phyloP scores from a whole-genome alignment of 148 eudicot genomes.

The Amaranthus hypochondriacus region DNA sequence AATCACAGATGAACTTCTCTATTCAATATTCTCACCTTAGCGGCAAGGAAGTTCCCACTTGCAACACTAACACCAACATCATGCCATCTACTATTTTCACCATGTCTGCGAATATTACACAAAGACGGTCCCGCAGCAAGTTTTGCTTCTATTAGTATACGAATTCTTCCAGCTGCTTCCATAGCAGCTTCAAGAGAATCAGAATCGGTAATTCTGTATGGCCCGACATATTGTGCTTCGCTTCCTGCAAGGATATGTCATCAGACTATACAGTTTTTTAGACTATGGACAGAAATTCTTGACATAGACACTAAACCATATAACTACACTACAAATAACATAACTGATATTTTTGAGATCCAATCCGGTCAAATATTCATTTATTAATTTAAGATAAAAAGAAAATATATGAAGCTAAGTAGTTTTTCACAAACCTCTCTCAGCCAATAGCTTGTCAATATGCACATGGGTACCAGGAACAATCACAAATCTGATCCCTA shows the following conservation, averaged over 20 bases:
- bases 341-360: too few relatives aligned
- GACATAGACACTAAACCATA: neutral
- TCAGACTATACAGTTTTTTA: constrained; percentile 1
- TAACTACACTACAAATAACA: neutral
- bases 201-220: constrained; percentile 78
- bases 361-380: too few relatives aligned
- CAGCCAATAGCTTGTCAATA: constrained; percentile 75
- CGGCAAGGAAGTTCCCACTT: constrained; percentile 92
- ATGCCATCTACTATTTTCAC: constrained; percentile 80
- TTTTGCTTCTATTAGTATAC: constrained; percentile 79
- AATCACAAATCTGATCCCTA: constrained; percentile 85
- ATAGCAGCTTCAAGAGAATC: constrained; percentile 83
- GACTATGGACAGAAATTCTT: neutral
- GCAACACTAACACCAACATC: constrained; percentile 93
- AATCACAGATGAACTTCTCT: neutral
- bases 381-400: too few relatives aligned
- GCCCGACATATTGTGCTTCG: constrained; percentile 70
- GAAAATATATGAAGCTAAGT: neutral
- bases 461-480: constrained; percentile 91
- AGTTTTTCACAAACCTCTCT: constrained; percentile 50
- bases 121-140: constrained; percentile 92
- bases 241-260: constrained; percentile 41
- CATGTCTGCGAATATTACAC: constrained; percentile 81
- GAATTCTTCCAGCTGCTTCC: constrained; percentile 92
- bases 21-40: constrained; percentile 53